Evolutionary conservation across 2,329 filamentous ascomycete genomes (phyloP).

Genomic region (Neofusicoccum cordaticola): DNA sequence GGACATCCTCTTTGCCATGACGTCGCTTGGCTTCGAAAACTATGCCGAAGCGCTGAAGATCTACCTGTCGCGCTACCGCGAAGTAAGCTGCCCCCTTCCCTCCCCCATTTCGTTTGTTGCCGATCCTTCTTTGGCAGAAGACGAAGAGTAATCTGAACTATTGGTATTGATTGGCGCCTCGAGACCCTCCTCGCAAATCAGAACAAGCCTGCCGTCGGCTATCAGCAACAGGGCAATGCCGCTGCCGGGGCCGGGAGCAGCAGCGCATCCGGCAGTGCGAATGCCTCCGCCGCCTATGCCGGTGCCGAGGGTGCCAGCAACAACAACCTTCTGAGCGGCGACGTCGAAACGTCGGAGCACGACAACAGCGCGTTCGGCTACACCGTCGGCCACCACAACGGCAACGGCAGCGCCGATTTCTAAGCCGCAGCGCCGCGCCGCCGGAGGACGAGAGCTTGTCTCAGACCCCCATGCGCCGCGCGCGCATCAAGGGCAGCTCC

Average conservation of each 20-base stretch:
- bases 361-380: conserved; percentile 42
- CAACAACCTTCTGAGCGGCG: conserved; percentile 43
- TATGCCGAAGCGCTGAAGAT: conserved; percentile 98
- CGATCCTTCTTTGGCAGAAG: conserved; percentile 30
- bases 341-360: conserved; percentile 44
- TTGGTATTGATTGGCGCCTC: conserved; percentile 52
- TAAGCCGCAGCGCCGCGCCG: conserved; percentile 27
- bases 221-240: conserved; percentile 32
- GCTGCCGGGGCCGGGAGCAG: conserved; percentile 28
- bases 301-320: conserved; percentile 38
- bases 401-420: conserved; percentile 38
- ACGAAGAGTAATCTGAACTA: conserved; percentile 43
- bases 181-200: conserved; percentile 77
- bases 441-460: conserved; percentile 21
- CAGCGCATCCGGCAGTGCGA: conserved; percentile 22
- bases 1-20: conserved; percentile 98
- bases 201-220: conserved; percentile 48
- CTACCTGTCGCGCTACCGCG: conserved; percentile 94
- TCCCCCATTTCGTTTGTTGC: conserved; percentile 20
- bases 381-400: conserved; percentile 37
- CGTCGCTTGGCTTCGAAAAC: conserved; percentile 96
- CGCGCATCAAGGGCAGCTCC: conserved; percentile 16
- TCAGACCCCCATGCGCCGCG: conserved; percentile 15
- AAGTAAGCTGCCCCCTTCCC: conserved; percentile 63
- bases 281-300: conserved; percentile 28